These are phyloP conservation scores for Pseudocercospora fuligena DNA, from an alignment of 2,329 filamentous ascomycete genomes.

Conservation along the genomic window DNA sequence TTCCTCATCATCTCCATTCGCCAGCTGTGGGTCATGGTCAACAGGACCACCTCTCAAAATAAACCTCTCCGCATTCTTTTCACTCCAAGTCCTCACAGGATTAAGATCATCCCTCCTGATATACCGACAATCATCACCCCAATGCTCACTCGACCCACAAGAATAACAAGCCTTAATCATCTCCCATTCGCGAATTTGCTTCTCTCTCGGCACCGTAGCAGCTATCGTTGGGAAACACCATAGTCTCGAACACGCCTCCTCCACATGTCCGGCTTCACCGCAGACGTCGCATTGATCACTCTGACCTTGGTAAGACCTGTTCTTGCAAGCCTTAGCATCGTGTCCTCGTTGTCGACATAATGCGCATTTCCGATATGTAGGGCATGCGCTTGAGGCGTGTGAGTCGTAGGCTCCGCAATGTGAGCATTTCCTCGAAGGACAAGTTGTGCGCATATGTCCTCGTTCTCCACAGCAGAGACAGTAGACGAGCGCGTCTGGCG, in stretches of 20 bases:
- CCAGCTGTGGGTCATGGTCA: background rate
- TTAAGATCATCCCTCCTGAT: slow-evolving; percentile 6
- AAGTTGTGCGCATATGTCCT: slow-evolving; percentile 20
- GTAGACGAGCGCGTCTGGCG: slow-evolving; percentile 9
- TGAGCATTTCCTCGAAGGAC: slow-evolving; percentile 16
- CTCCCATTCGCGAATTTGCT: background rate
- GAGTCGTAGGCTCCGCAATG: slow-evolving; percentile 21
- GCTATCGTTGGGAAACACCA: slow-evolving; percentile 25
- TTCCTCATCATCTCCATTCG: background rate
- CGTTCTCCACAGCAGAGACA: slow-evolving; percentile 24
- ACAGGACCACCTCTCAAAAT: background rate
- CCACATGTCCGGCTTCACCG: slow-evolving; percentile 23
- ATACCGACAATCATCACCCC: slow-evolving; percentile 18
- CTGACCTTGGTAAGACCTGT: background rate
- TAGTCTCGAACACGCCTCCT: slow-evolving; percentile 33
- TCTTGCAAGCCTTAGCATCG: slow-evolving; percentile 18
- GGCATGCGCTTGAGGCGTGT: slow-evolving; percentile 22
- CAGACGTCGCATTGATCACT: slow-evolving; percentile 19
- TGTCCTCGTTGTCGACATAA: slow-evolving; percentile 25
- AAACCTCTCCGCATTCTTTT: slow-evolving; percentile 4
- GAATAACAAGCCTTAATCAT: slow-evolving; percentile 7
- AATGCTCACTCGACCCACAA: slow-evolving; percentile 14
- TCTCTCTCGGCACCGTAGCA: background rate
- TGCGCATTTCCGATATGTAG: slow-evolving; percentile 19
- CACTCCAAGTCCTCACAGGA: slow-evolving; percentile 11